Evolutionary conservation across 1,139 yeast species (phyloP).

Genomic region (Schwanniomyces etchellsii): DNA sequence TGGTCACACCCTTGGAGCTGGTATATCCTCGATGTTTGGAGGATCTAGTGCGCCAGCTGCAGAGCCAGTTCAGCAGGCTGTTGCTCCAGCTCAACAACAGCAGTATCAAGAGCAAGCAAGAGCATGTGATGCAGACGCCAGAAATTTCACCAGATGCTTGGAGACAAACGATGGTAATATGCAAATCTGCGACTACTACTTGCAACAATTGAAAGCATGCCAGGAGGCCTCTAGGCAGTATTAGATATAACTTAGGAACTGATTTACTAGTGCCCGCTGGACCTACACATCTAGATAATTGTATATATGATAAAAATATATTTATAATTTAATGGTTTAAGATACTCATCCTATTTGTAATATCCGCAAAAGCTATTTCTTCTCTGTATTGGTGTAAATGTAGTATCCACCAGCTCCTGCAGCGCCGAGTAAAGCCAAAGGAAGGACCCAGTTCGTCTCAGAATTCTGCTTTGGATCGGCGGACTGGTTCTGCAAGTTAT

Average conservation of each 20-base stretch:
- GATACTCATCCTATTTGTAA: no score
- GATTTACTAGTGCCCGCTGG: background rate
- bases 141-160: conserved; percentile 91
- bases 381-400: conserved; percentile 2
- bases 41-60: conserved; percentile 64
- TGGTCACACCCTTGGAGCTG: conserved; percentile 96
- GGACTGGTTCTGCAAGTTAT: conserved; percentile 16
- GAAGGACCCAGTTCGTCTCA: background rate
- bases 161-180: conserved; percentile 91
- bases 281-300: background rate
- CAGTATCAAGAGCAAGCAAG: conserved; percentile 45
- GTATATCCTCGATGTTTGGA: conserved; percentile 82
- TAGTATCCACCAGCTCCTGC: conserved; percentile 19
- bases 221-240: conserved; percentile 89
- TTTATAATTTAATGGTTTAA: background rate
- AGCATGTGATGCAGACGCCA: conserved; percentile 87
- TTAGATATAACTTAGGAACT: conserved; percentile 23
- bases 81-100: conserved; percentile 33
- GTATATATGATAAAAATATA: background rate
- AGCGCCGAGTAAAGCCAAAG: conserved; percentile 2
- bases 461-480: background rate
- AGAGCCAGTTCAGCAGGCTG: conserved; percentile 39
- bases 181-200: conserved; percentile 94
- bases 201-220: conserved; percentile 96
- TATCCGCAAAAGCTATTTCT: no score